Evolutionary conservation across 1,139 yeast species (phyloP).

Genomic region (Suhomyces kunorum): DNA sequence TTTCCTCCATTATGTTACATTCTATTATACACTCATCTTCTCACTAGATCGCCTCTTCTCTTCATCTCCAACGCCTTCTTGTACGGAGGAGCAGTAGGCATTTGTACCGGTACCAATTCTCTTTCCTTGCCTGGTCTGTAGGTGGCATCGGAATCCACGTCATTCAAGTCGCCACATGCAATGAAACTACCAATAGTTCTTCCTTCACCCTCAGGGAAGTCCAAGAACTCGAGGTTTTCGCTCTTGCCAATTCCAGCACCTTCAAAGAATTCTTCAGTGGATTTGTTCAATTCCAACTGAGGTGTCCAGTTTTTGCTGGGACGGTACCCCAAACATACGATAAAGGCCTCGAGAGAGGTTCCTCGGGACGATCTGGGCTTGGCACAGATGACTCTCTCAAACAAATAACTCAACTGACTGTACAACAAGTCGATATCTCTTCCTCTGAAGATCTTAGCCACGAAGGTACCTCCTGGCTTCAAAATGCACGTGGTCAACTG

Average conservation of each 20-base stretch:
- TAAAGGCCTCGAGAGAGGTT: slow-evolving; percentile 87
- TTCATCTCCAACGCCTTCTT: slow-evolving; percentile 87
- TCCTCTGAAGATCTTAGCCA: slow-evolving; percentile 94
- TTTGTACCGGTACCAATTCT: slow-evolving; percentile 84
- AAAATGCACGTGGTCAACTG: slow-evolving; percentile 87
- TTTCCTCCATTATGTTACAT: slow-evolving; percentile 1
- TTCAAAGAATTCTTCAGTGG: slow-evolving; percentile 82
- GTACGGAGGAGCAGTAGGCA: slow-evolving; percentile 96
- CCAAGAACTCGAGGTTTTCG: slow-evolving; percentile 42
- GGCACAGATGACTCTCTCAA: slow-evolving; percentile 87
- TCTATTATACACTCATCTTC: slow-evolving; percentile 18
- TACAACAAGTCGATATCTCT: slow-evolving; percentile 90
- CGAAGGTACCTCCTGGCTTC: slow-evolving; percentile 88
- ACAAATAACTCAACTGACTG: slow-evolving; percentile 80
- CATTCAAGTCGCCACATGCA: slow-evolving; percentile 89
- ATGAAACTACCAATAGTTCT: slow-evolving; percentile 80
- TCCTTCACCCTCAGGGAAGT: slow-evolving; percentile 53
- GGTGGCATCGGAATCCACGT: slow-evolving; percentile 93
- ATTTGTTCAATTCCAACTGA: slow-evolving; percentile 51
- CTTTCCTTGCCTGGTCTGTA: slow-evolving; percentile 59
- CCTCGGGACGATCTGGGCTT: slow-evolving; percentile 95
- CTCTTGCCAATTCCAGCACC: slow-evolving; percentile 61
- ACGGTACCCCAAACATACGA: slow-evolving; percentile 84
- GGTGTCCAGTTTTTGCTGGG: slow-evolving; percentile 88
- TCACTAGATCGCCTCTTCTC: slow-evolving; percentile 61